These are phyloP conservation scores for Alloascoidea hylecoeti DNA, from an alignment of 805 yeast genomes.

Conservation along the genomic window DNA sequence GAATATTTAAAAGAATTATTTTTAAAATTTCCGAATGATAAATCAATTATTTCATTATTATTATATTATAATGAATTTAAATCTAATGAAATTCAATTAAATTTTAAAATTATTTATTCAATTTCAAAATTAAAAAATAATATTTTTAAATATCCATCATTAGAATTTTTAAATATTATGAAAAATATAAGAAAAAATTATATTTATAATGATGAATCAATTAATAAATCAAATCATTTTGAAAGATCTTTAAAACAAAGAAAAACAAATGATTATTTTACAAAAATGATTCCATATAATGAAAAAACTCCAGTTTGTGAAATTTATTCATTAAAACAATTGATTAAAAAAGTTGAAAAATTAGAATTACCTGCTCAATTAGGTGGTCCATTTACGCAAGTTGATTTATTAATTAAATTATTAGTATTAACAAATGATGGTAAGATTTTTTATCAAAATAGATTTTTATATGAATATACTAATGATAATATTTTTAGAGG, in stretches of 20 bases:
- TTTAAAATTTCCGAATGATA: slow-evolving; percentile 9
- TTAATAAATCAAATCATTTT: background rate
- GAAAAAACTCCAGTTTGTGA: background rate
- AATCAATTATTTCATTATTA: slow-evolving; percentile 7
- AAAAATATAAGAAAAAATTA: background rate
- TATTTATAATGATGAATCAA: background rate
- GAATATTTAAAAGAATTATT: slow-evolving; percentile 11
- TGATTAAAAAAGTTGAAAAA: background rate
- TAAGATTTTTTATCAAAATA: background rate
- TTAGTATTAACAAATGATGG: slow-evolving; percentile 1
- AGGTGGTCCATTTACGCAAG: background rate
- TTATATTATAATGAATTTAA: slow-evolving; percentile 7
- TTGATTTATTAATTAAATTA: background rate
- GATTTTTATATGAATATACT: background rate
- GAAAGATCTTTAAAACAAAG: background rate
- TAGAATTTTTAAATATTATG: slow-evolving; percentile 1
- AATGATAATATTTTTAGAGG: background rate
- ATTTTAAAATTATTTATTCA: no score
- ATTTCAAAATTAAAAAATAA: slow-evolving; percentile 7
- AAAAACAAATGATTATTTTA: background rate
- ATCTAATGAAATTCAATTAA: slow-evolving; percentile 9
- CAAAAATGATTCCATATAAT: background rate
- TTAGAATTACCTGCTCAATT: slow-evolving; percentile 1
- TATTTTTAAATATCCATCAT: slow-evolving; percentile 5
- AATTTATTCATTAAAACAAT: background rate